phyloP scores from a whole-genome alignment of 345 rosid genomes.

The Sonneratia caseolaris region DNA sequence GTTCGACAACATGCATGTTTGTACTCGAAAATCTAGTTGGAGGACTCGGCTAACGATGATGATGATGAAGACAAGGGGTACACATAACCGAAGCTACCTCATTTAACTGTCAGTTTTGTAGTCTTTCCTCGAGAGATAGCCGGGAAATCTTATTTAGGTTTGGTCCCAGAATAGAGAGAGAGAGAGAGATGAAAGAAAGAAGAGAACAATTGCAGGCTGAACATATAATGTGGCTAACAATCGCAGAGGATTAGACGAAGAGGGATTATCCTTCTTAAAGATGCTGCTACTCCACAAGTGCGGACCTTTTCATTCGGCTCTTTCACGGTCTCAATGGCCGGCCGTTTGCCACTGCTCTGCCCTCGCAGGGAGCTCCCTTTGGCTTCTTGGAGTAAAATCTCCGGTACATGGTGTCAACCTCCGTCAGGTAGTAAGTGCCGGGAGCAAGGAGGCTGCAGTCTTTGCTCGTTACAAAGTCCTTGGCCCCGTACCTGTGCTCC shows the following conservation, averaged over 20 bases:
- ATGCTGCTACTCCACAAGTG: not conserved
- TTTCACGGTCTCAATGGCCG: slow-evolving; percentile 45
- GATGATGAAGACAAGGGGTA: too few relatives aligned
- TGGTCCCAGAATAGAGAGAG: not conserved
- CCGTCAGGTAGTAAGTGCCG: slow-evolving; percentile 84
- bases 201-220: not conserved
- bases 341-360: slow-evolving; percentile 57
- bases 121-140: not conserved
- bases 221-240: not conserved
- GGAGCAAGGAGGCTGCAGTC: slow-evolving; percentile 78
- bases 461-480: slow-evolving; percentile 87
- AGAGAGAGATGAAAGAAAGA: not conserved
- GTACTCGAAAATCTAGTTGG: too few relatives aligned
- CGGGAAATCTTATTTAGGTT: not conserved
- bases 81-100: too few relatives aligned
- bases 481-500: slow-evolving; percentile 98
- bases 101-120: too few relatives aligned
- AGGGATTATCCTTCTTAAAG: not conserved
- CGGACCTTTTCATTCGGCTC: not conserved
- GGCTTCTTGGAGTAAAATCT: slow-evolving; percentile 78
- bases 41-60: too few relatives aligned
- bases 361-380: slow-evolving; percentile 21
- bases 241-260: not conserved
- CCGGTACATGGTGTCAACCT: slow-evolving; percentile 86
- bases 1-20: too few relatives aligned